These are phyloP conservation scores for Calocera viscosa DNA, from an alignment of 768 basidiomycete species.

Conservation along the genomic window DNA sequence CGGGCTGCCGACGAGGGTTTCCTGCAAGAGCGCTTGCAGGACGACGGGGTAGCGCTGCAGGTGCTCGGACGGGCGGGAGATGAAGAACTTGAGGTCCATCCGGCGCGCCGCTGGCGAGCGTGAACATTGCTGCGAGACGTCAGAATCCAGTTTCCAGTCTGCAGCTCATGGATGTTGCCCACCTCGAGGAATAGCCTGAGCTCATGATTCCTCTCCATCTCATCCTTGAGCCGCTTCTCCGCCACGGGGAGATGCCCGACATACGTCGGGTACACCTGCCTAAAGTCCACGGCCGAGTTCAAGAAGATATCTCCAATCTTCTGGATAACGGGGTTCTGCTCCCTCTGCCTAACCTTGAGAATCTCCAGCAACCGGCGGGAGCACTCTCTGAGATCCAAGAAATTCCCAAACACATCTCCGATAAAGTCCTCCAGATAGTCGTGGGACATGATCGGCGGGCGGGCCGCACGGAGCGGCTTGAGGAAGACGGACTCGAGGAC, in stretches of 20 bases:
- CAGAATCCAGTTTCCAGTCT: too few species aligned
- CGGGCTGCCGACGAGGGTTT: constrained; percentile 67
- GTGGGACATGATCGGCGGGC: constrained; percentile 37
- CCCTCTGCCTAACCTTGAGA: constrained; percentile 71
- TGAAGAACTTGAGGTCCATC: constrained; percentile 65
- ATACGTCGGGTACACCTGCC: constrained; percentile 73
- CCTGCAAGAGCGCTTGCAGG: constrained; percentile 73
- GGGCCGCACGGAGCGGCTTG: constrained; percentile 38
- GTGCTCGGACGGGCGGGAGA: constrained; percentile 69
- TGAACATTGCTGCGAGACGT: constrained; percentile 39
- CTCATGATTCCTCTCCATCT: constrained; percentile 64
- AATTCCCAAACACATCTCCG: constrained; percentile 80
- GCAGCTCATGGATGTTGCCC: too few species aligned
- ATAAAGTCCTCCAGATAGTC: constrained; percentile 67
- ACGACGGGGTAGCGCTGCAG: constrained; percentile 73
- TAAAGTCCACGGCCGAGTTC: constrained; percentile 75
- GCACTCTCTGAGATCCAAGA: constrained; percentile 73
- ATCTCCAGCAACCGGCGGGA: constrained; percentile 73
- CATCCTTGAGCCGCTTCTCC: constrained; percentile 77
- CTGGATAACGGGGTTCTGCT: constrained; percentile 70
- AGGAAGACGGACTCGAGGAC: constrained; percentile 57
- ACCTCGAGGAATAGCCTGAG: constrained; percentile 83
- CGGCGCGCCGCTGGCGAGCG: constrained; percentile 44
- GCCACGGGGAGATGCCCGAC: constrained; percentile 73
- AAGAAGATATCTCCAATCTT: constrained; percentile 83